Percentiles rank a stretch among this genome's conserved stretches.
These are phyloP conservation scores for Globisporangium rhizosaccharum DNA, from an alignment of 352 stramenopile species.

Conservation along the genomic window DNA sequence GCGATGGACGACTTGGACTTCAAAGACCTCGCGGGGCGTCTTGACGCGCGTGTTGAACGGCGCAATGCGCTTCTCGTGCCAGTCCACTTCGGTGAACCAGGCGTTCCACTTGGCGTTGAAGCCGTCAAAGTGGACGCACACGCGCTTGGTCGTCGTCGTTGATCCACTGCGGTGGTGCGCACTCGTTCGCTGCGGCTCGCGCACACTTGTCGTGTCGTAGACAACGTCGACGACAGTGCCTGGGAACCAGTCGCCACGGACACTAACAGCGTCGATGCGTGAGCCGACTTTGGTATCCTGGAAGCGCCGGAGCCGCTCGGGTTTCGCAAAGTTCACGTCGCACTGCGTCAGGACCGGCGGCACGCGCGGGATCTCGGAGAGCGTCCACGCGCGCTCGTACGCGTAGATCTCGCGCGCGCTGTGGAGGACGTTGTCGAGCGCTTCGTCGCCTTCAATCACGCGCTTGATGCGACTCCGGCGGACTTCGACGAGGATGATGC, in stretches of 20 bases:
- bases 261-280: conserved; percentile 50
- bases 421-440: conserved; percentile 40
- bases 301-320: conserved; percentile 21
- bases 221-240: conserved; percentile 54
- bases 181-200: neutral
- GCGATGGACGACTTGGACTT: conserved; percentile 74
- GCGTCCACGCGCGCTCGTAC: conserved; percentile 65
- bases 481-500: conserved; percentile 67
- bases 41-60: conserved; percentile 37
- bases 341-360: conserved; percentile 19
- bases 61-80: conserved; percentile 42
- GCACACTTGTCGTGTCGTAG: neutral
- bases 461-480: conserved; percentile 67
- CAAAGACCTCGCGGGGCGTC: conserved; percentile 53
- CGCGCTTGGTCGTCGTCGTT: conserved; percentile 11
- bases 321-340: conserved; percentile 12
- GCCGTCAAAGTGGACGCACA: conserved; percentile 68
- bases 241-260: conserved; percentile 51
- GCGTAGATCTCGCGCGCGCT: conserved; percentile 34
- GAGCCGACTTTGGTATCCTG: conserved; percentile 44
- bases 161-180: neutral
- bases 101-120: conserved; percentile 71
- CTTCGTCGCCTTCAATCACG: conserved; percentile 56
- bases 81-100: conserved; percentile 58
- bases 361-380: conserved; percentile 48